Base-by-base conservation (phyloP, 257 asterid genomes). In the Ilex asprella region DNA sequence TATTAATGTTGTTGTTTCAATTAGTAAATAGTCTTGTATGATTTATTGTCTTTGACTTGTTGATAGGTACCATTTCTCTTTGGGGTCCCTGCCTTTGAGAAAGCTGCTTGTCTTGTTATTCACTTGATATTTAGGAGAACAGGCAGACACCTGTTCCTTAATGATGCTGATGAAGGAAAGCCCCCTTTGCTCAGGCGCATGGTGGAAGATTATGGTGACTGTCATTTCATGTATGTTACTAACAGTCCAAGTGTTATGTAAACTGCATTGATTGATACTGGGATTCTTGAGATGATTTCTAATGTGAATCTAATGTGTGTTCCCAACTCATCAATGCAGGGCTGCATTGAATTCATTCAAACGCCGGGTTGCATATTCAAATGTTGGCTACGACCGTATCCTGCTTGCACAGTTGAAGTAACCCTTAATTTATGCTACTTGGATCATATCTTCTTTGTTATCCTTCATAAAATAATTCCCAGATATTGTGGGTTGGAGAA, bases 401-500 rank as follows among this genome's bases (percentile, higher is more conserved):
- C 97, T 54, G 31, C 13, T 55, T 50, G 13, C 16, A 39, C 41
- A 61, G 63, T 62, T 65, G 32, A 58, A 56, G n/a, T 44, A 31
- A 30, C 60, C 27, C 43, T 31, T 7, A 11, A 49, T 49, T 49
- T 12, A 49, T 49, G 54, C 10, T 49, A 44, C 50, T 12, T 44
- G 13, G 13, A 44, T 44, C 50, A 44, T 49, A 49, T 7, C 54
- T 31, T 15, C 16, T 55, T 77, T 67, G 77, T 81, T 59, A 77
- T 76, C 91, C 73, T 84, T 67, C 51, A 76, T 72, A 61, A 53
- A 53, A 52, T 68, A 13, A 59, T 75, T 16, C 61, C 62, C 68
- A 93, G 99, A 89, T 78, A 89, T 93, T 66, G 99, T 93, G 54
- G 99, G 99, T 32, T 93, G 99, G 97, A 82, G 99, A 79, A 93